Percentiles rank a stretch among this genome's conserved stretches.
phyloP scores from a whole-genome alignment of 1,284 basidiomycete species.

The Microbotryomycetes sp. region DNA sequence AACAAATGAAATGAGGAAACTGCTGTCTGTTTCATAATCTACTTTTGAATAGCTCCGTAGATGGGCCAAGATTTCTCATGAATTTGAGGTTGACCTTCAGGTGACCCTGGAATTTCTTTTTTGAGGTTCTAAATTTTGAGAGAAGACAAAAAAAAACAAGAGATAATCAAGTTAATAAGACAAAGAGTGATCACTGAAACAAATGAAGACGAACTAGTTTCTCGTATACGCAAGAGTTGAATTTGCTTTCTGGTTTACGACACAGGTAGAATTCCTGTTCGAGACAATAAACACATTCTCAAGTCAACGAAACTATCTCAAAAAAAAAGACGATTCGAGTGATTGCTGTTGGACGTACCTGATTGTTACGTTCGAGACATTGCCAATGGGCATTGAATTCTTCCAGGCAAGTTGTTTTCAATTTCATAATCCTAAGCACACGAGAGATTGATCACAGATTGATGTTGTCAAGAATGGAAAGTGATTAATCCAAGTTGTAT shows the following conservation, averaged over 20 bases:
- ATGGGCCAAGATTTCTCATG: conserved; percentile 69
- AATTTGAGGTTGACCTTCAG: conserved; percentile 74
- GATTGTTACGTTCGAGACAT: conserved; percentile 92
- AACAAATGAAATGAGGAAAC: too few relatives aligned
- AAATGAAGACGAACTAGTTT: too few relatives aligned
- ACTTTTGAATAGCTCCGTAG: conserved; percentile 37
- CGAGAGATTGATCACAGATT: background rate
- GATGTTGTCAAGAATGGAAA: background rate
- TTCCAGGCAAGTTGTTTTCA: conserved; percentile 82
- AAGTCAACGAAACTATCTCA: too few relatives aligned
- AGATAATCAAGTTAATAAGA: too few relatives aligned
- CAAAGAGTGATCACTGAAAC: too few relatives aligned
- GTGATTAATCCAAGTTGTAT: background rate
- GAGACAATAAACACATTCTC: too few relatives aligned
- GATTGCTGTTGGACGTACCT: conserved; percentile 52
- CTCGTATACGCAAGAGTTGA: conserved; percentile 95
- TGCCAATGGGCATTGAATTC: conserved; percentile 92
- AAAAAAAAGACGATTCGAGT: too few relatives aligned
- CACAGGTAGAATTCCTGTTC: conserved; percentile 81
- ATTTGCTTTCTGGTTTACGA: conserved; percentile 76
- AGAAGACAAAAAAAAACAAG: conserved; percentile 10
- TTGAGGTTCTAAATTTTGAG: conserved; percentile 61
- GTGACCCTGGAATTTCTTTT: conserved; percentile 88
- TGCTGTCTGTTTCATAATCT: too few relatives aligned
- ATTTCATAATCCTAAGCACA: conserved; percentile 69